Percentiles rank a stretch among this genome's conserved stretches.
phyloP scores from a whole-genome alignment of 108 stramenopile species.

The Fragilaria crotonensis region DNA sequence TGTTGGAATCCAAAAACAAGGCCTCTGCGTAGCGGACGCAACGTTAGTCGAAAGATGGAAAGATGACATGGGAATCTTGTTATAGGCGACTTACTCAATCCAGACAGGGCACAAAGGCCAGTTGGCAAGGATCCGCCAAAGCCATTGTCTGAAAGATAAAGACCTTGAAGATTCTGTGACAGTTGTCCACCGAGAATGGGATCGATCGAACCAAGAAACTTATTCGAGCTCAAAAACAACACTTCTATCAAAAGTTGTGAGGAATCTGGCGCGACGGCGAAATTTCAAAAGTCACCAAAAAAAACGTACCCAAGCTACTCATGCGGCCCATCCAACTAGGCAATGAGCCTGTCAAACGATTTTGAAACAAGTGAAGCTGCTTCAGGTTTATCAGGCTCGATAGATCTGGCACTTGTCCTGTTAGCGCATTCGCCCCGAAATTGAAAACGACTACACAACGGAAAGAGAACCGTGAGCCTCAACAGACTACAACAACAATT shows the following conservation, averaged over 20 bases:
- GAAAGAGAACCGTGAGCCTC: not conserved
- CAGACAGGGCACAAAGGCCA: conserved; percentile 29
- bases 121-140: conserved; percentile 51
- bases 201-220: conserved; percentile 28
- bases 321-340: too few species aligned
- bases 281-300: not conserved
- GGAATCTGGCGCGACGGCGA: not conserved
- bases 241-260: conserved; percentile 4
- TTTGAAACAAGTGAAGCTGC: too few species aligned
- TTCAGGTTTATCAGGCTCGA: conserved; percentile 31
- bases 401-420: conserved; percentile 32
- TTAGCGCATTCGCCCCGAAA: conserved; percentile 26
- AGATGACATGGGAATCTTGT: not conserved
- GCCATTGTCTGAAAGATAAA: conserved; percentile 57
- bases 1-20: conserved; percentile 41
- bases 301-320: not conserved
- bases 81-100: conserved; percentile 20
- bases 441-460: conserved; percentile 9
- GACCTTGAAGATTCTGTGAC: conserved; percentile 24
- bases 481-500: not conserved
- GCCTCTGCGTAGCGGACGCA: conserved; percentile 15
- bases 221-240: conserved; percentile 34
- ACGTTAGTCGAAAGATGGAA: not conserved
- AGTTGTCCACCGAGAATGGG: conserved; percentile 25
- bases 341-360: too few species aligned